These are phyloP conservation scores for Dipodascopsis uninucleata DNA, from an alignment of 805 yeast species.

Conservation along the genomic window DNA sequence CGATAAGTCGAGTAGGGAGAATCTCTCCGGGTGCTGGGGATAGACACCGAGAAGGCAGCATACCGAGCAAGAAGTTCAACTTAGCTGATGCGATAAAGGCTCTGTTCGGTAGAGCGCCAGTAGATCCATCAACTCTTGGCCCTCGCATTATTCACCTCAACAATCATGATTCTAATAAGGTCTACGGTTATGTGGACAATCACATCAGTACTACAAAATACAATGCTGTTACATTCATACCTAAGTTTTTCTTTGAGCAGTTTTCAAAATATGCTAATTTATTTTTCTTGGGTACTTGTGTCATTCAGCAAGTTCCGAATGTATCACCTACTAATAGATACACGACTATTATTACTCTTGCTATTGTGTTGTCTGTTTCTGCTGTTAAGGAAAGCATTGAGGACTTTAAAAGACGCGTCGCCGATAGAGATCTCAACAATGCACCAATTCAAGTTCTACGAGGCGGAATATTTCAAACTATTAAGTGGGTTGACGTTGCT, in stretches of 20 bases:
- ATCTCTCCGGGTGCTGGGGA: neutral
- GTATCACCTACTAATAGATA: constrained; percentile 95
- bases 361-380: constrained; percentile 80
- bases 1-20: constrained; percentile 6
- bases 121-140: constrained; percentile 38
- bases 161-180: constrained; percentile 53
- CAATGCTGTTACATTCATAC: constrained; percentile 86
- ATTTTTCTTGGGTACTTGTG: constrained; percentile 86
- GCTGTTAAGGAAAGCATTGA: constrained; percentile 89
- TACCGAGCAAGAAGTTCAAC: constrained; percentile 12
- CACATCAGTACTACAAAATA: constrained; percentile 94
- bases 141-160: constrained; percentile 69
- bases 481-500: constrained; percentile 78
- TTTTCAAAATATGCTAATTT: constrained; percentile 95
- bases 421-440: constrained; percentile 84
- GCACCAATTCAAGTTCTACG: constrained; percentile 68
- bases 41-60: neutral
- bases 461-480: constrained; percentile 59
- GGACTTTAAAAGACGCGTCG: constrained; percentile 80
- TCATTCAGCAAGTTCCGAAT: constrained; percentile 93
- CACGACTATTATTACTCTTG: constrained; percentile 88
- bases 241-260: constrained; percentile 93
- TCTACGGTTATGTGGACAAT: constrained; percentile 65
- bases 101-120: constrained; percentile 20
- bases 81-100: no score